Conservation (phyloP, 2,329 filamentous ascomycete species). For the Fusarium begoniae region DNA sequence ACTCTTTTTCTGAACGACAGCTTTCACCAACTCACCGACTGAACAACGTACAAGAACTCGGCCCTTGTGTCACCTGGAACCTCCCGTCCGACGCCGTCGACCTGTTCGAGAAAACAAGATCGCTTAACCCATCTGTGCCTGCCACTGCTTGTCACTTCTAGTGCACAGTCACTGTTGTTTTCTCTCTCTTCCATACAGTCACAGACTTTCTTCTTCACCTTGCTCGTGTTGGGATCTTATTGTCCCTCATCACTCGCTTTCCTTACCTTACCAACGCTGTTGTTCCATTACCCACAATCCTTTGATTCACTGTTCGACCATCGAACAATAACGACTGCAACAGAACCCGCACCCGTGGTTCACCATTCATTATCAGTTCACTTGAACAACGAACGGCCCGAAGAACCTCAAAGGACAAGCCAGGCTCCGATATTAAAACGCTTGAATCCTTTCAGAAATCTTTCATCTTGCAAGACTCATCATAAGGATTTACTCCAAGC, state of each 20-base stretch:
- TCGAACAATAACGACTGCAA: conserved; percentile 23
- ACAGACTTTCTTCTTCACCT: conserved; percentile 20
- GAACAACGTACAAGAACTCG: conserved; percentile 19
- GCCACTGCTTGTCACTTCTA: conserved; percentile 30
- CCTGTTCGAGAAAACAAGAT: conserved; percentile 36
- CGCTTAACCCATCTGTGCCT: conserved; percentile 21
- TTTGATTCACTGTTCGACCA: conserved; percentile 23
- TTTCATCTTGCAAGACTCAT: conserved; percentile 6
- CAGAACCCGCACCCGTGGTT: conserved; percentile 18
- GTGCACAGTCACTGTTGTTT: conserved; percentile 12
- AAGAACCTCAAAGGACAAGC: conserved; percentile 6
- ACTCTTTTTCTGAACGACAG: conserved; percentile 12
- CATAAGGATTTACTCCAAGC: conserved; percentile 13
- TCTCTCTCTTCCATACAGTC: not conserved
- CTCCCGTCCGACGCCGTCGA: conserved; percentile 27
- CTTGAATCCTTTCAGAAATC: conserved; percentile 22
- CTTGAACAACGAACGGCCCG: conserved; percentile 28
- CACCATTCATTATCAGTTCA: conserved; percentile 31
- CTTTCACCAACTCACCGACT: conserved; percentile 17
- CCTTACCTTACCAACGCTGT: conserved; percentile 23
- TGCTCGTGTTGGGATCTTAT: conserved; percentile 13
- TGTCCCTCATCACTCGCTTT: conserved; percentile 30
- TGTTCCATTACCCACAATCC: conserved; percentile 33
- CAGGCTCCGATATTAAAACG: conserved; percentile 23
- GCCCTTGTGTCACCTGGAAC: conserved; percentile 22